Evolutionary conservation across 2,329 filamentous ascomycete species (phyloP).

Genomic region (Fusarium sp.): DNA sequence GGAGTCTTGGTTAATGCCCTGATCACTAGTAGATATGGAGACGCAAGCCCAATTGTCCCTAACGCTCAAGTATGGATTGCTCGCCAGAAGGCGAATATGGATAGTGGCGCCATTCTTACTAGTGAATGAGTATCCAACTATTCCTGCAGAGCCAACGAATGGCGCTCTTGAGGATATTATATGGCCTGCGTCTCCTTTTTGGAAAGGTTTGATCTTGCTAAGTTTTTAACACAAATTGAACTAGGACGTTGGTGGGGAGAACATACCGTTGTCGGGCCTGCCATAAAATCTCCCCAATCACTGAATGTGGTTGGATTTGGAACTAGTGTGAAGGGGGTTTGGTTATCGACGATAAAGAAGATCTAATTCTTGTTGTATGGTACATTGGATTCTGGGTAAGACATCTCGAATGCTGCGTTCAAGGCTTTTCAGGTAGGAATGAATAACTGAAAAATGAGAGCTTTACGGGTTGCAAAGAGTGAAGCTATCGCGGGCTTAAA

Average conservation of each 20-base stretch:
- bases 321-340: neutral
- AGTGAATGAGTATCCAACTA: neutral
- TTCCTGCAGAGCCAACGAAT: neutral
- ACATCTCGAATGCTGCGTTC: fast-evolving
- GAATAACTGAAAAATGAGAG: too few species aligned
- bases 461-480: neutral
- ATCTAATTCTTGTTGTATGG: neutral
- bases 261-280: neutral
- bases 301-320: neutral
- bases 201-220: neutral
- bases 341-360: neutral
- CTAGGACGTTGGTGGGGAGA: fast-evolving
- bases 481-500: neutral
- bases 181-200: neutral
- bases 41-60: neutral
- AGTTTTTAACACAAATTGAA: fast-evolving
- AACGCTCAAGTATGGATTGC: neutral
- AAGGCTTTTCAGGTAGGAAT: neutral
- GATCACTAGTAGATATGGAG: neutral
- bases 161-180: neutral
- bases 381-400: neutral
- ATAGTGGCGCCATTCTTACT: neutral
- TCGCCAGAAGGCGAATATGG: neutral
- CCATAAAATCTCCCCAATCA: neutral
- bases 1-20: neutral